phyloP scores from a whole-genome alignment of 139 green algal genomes.

The Coelastrella sp. region DNA sequence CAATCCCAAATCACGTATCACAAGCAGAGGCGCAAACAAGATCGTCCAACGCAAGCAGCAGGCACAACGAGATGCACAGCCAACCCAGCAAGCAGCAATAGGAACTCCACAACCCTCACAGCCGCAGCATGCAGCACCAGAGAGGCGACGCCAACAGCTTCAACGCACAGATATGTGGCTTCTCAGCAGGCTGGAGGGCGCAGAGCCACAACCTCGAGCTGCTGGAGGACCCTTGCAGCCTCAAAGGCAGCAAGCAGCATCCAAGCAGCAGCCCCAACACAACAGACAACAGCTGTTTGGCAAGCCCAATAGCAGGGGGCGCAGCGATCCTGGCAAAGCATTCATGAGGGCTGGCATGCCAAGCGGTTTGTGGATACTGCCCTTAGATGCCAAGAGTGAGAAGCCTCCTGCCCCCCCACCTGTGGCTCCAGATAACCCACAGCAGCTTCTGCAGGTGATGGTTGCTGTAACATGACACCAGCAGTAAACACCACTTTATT shows the following conservation, averaged over 20 bases:
- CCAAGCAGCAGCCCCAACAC: not conserved
- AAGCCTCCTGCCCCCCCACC: not conserved
- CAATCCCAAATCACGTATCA: not conserved
- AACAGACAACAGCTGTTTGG: not conserved
- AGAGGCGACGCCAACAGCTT: too few relatives aligned
- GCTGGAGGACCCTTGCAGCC: not conserved
- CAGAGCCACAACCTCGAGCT: too few relatives aligned
- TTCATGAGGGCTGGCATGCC: not conserved
- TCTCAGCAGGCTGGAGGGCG: too few relatives aligned
- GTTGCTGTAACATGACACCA: not conserved
- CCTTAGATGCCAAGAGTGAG: not conserved
- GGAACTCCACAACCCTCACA: not conserved
- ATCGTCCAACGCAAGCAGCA: too few relatives aligned
- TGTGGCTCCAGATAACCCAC: conserved; percentile 23
- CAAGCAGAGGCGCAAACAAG: not conserved
- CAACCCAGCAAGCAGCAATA: not conserved
- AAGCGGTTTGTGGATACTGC: not conserved
- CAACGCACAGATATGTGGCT: too few relatives aligned
- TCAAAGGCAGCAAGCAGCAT: not conserved
- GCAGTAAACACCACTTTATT: not conserved
- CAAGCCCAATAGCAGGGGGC: not conserved
- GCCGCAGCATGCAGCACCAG: not conserved
- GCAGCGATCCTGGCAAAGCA: not conserved
- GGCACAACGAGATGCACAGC: not conserved
- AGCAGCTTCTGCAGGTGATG: conserved; percentile 13